Evolutionary conservation across 2,329 filamentous ascomycete species (phyloP).

Genomic region (Fusarium pilosicola): DNA sequence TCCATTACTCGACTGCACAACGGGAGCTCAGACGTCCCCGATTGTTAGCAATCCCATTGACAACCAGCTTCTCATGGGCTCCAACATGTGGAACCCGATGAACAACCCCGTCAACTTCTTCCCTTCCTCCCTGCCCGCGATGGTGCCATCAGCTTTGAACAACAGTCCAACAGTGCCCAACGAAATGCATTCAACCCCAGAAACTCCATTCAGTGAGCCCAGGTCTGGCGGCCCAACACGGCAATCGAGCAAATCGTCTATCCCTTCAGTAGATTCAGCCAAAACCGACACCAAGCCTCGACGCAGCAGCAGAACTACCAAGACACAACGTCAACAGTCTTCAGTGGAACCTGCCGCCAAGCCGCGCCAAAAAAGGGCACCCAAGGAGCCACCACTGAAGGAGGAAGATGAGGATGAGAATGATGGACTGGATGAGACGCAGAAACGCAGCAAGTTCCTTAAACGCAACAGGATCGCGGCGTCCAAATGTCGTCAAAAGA

Average conservation of each 20-base stretch:
- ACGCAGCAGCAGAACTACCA: background rate
- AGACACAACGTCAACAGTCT: background rate
- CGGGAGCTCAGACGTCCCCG: background rate
- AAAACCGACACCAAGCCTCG: background rate
- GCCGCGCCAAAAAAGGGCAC: background rate
- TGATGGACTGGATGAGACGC: conserved; percentile 39
- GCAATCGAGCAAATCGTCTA: conserved; percentile 36
- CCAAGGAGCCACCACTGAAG: background rate
- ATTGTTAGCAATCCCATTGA: background rate
- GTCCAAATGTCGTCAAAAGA: conserved; percentile 78
- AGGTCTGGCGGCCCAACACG: conserved; percentile 7
- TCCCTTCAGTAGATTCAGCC: conserved; percentile 6
- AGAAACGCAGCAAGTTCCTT: conserved; percentile 66
- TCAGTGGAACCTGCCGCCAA: background rate
- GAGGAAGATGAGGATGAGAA: conserved; percentile 34
- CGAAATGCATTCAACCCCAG: conserved; percentile 19
- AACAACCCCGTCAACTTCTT: background rate
- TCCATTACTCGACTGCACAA: conserved; percentile 24
- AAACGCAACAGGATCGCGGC: conserved; percentile 78
- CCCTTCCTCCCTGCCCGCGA: background rate
- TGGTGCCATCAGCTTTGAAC: background rate
- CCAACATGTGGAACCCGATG: conserved; percentile 20
- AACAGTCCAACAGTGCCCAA: conserved; percentile 7
- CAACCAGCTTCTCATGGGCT: background rate
- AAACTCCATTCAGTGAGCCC: conserved; percentile 1